These are phyloP conservation scores for Cephalotrichum gorgonifer DNA, from an alignment of 2,329 filamentous ascomycete species.

Conservation along the genomic window DNA sequence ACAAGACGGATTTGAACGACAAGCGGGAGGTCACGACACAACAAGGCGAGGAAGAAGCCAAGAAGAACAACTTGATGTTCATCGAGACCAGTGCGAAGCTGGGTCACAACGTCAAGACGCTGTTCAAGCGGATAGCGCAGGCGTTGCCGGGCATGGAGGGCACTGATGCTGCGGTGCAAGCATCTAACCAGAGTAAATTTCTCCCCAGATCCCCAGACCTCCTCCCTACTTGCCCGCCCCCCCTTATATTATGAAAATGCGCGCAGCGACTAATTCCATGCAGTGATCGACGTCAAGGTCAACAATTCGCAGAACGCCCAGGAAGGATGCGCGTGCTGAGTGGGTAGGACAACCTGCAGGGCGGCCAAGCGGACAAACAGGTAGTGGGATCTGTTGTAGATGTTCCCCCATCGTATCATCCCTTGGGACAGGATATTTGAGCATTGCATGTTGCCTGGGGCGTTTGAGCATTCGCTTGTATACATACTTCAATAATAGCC, in stretches of 20 bases:
- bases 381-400: background rate
- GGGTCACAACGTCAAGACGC: conserved; percentile 92
- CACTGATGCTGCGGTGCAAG: conserved; percentile 65
- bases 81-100: conserved; percentile 98
- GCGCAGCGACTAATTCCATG: conserved; percentile 14
- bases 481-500: conserved; percentile 6
- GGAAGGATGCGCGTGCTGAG: conserved; percentile 60
- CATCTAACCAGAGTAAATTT: conserved; percentile 64
- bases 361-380: background rate
- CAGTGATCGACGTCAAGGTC: conserved; percentile 92
- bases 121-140: conserved; percentile 97
- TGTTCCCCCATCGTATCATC: background rate
- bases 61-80: conserved; percentile 97
- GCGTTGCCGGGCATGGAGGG: conserved; percentile 97
- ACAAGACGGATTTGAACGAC: conserved; percentile 98
- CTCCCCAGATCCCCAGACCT: background rate
- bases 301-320: conserved; percentile 59
- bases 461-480: conserved; percentile 7
- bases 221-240: background rate
- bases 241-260: background rate
- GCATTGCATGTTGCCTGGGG: conserved; percentile 6
- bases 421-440: conserved; percentile 5
- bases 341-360: background rate
- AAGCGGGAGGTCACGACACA: conserved; percentile 95
- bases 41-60: conserved; percentile 95